phyloP scores from a whole-genome alignment of 805 yeast genomes.

The Suhomyces vadensis region DNA sequence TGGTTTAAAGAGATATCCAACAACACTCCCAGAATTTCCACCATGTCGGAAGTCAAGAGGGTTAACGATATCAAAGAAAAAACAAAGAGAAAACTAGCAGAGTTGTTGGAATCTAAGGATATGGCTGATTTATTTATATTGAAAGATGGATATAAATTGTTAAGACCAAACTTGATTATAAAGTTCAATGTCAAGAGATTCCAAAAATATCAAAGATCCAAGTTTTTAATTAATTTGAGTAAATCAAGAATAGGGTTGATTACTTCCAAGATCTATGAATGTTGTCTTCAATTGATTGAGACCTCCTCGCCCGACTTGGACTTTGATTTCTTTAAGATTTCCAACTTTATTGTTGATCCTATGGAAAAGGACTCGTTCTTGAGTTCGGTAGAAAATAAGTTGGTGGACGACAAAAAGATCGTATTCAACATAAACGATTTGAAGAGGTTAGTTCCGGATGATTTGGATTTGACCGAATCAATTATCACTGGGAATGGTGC shows the following conservation, averaged over 20 bases:
- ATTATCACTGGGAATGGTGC: slow-evolving; percentile 41
- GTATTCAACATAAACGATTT: slow-evolving; percentile 37
- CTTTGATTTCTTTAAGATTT: slow-evolving; percentile 44
- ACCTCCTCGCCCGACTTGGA: slow-evolving; percentile 45
- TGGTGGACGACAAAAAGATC: slow-evolving; percentile 36
- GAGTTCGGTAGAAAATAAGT: slow-evolving; percentile 32
- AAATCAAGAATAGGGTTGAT: slow-evolving; percentile 68
- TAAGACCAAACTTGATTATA: slow-evolving; percentile 53
- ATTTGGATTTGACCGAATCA: slow-evolving; percentile 47
- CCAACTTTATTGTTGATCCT: slow-evolving; percentile 54
- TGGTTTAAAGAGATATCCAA: slow-evolving; percentile 37
- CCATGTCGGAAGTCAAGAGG: slow-evolving; percentile 42
- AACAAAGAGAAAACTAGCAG: slow-evolving; percentile 42
- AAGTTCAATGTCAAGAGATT: slow-evolving; percentile 66
- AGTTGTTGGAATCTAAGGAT: slow-evolving; percentile 33
- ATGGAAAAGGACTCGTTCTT: slow-evolving; percentile 34
- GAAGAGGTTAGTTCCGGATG: slow-evolving; percentile 37
- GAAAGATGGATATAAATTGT: slow-evolving; percentile 41
- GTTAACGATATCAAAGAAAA: slow-evolving; percentile 61
- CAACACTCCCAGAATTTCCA: slow-evolving; percentile 35
- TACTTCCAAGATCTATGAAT: slow-evolving; percentile 62
- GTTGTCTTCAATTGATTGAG: slow-evolving; percentile 61
- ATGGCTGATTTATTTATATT: slow-evolving; percentile 9
- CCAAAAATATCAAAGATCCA: slow-evolving; percentile 63
- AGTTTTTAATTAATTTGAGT: slow-evolving; percentile 62